Evolutionary conservation across 2,329 filamentous ascomycete genomes (phyloP).

Genomic region (Nothophoma quercina): DNA sequence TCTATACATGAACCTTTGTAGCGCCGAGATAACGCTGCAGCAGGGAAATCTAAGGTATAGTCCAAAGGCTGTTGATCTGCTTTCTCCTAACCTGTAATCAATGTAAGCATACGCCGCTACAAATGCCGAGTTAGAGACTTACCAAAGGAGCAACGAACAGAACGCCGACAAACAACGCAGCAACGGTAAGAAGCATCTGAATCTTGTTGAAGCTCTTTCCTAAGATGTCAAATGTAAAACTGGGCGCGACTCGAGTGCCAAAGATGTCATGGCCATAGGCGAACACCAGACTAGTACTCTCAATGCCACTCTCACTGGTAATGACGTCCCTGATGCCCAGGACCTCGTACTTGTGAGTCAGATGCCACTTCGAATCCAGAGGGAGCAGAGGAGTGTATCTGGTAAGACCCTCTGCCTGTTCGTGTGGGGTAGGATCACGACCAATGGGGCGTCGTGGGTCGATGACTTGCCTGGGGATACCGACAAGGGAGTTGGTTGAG

Average conservation of each 20-base stretch:
- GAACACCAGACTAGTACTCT: constrained; percentile 90
- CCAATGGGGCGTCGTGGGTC: constrained; percentile 88
- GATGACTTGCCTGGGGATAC: constrained; percentile 78
- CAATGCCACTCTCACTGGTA: constrained; percentile 78
- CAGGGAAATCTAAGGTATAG: constrained; percentile 41
- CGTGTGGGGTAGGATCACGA: constrained; percentile 79
- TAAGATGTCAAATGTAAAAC: constrained; percentile 87
- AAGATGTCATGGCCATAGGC: constrained; percentile 91
- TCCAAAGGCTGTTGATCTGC: constrained; percentile 73
- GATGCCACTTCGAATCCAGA: constrained; percentile 79
- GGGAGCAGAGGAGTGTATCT: constrained; percentile 80
- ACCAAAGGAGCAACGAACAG: constrained; percentile 84
- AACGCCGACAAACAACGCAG: constrained; percentile 79
- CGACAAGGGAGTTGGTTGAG: constrained; percentile 75
- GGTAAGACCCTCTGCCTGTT: constrained; percentile 83
- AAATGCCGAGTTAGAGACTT: constrained; percentile 31
- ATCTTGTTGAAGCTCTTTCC: constrained; percentile 94
- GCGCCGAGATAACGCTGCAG: neutral
- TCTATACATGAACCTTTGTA: neutral
- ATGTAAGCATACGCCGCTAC: constrained; percentile 16
- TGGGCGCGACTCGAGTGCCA: constrained; percentile 84
- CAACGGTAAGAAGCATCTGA: constrained; percentile 82
- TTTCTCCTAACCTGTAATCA: constrained; percentile 61
- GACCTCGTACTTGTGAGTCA: constrained; percentile 85
- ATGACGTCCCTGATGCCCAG: constrained; percentile 77